Percentiles rank a stretch among this genome's conserved stretches.
These are phyloP conservation scores for Penicillium ochrochloron DNA, from an alignment of 495 filamentous ascomycete genomes.

Conservation along the genomic window DNA sequence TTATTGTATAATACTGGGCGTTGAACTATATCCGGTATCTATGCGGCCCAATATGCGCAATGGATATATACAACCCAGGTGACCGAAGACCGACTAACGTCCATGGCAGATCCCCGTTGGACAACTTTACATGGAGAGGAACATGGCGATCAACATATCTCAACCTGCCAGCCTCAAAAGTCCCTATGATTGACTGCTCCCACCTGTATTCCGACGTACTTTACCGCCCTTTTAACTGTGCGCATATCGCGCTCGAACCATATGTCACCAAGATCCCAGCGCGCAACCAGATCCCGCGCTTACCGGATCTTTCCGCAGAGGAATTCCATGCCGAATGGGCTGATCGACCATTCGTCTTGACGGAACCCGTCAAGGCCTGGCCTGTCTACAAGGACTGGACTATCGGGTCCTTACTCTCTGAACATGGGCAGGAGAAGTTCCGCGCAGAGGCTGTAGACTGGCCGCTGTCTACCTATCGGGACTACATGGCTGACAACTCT, in stretches of 20 bases:
- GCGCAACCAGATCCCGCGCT: slow-evolving; percentile 71
- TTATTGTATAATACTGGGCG: neutral
- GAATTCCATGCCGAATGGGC: slow-evolving; percentile 81
- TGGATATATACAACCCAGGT: neutral
- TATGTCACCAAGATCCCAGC: slow-evolving; percentile 73
- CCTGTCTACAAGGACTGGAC: slow-evolving; percentile 78
- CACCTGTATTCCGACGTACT: slow-evolving; percentile 90
- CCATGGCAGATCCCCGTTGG: slow-evolving; percentile 38
- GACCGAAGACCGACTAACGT: neutral
- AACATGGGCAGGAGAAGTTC: slow-evolving; percentile 71
- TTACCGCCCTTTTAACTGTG: slow-evolving; percentile 90
- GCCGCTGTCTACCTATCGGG: slow-evolving; percentile 75
- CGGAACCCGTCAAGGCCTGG: slow-evolving; percentile 82
- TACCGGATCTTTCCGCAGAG: slow-evolving; percentile 67
- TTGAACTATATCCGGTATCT: slow-evolving; percentile 7
- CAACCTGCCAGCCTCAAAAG: slow-evolving; percentile 56
- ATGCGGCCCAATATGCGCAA: slow-evolving; percentile 13
- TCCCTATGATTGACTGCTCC: slow-evolving; percentile 63
- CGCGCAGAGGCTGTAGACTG: slow-evolving; percentile 95
- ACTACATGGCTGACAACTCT: slow-evolving; percentile 80
- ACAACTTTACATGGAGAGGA: slow-evolving; percentile 74
- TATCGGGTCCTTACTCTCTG: slow-evolving; percentile 61
- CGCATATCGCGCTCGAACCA: slow-evolving; percentile 67
- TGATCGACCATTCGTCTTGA: slow-evolving; percentile 85
- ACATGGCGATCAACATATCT: slow-evolving; percentile 87